Conservation (phyloP, 2,329 filamentous ascomycete species). For the Tolypocladium tropicale region DNA sequence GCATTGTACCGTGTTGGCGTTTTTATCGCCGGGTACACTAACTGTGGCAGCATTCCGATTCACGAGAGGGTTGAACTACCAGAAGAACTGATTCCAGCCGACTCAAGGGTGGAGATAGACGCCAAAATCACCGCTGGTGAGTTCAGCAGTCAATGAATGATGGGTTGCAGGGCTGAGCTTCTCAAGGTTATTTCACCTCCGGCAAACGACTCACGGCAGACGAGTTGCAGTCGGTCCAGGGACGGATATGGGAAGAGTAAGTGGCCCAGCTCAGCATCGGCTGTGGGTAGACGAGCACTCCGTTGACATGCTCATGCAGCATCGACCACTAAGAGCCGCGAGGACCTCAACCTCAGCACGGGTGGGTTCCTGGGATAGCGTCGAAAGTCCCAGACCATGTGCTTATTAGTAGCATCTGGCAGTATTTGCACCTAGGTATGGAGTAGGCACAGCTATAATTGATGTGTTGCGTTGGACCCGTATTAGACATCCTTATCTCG, state of each 20-base stretch:
- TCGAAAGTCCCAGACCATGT: background rate
- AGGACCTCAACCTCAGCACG: background rate
- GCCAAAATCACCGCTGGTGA: conserved; percentile 92
- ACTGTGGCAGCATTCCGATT: conserved; percentile 60
- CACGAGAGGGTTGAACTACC: conserved; percentile 85
- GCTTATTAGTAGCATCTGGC: background rate
- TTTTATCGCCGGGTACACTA: background rate
- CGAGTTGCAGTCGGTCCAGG: conserved; percentile 76
- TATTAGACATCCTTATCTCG: background rate
- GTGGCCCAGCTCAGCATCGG: conserved; percentile 6
- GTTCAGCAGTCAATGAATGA: conserved; percentile 16
- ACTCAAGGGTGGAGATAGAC: conserved; percentile 96
- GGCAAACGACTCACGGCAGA: conserved; percentile 83
- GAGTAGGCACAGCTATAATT: background rate
- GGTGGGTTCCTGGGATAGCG: background rate
- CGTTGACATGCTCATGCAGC: conserved; percentile 15
- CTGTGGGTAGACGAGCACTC: background rate
- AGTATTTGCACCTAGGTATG: background rate
- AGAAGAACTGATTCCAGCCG: conserved; percentile 85
- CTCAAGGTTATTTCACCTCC: conserved; percentile 66
- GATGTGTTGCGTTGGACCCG: background rate
- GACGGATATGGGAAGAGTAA: conserved; percentile 82
- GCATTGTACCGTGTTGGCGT: background rate
- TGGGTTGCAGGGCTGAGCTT: background rate
- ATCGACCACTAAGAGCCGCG: conserved; percentile 32